These are phyloP conservation scores for Exophiala alcalophila DNA, from an alignment of 2,329 filamentous ascomycete species.

Conservation along the genomic window DNA sequence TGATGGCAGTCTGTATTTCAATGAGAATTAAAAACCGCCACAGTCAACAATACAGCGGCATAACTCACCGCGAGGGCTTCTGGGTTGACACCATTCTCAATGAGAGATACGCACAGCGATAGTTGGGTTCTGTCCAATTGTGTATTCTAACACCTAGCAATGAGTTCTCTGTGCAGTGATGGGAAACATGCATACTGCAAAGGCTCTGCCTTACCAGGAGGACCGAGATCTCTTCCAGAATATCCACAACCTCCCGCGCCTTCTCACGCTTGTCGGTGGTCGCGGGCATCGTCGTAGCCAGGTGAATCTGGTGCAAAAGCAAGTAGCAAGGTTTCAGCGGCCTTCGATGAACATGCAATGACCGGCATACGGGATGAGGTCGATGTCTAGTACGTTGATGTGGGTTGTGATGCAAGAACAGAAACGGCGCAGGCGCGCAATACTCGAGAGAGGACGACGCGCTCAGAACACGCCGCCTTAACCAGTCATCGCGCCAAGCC, in stretches of 20 bases:
- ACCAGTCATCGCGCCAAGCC: too few species aligned
- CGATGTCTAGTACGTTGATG: too few species aligned
- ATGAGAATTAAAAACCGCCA: constrained; percentile 12
- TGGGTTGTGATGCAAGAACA: too few species aligned
- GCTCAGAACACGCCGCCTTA: too few species aligned
- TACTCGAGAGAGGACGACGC: too few species aligned
- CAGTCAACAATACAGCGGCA: neutral
- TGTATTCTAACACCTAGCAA: too few species aligned
- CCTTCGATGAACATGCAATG: constrained; percentile 51
- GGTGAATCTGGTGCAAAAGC: too few species aligned
- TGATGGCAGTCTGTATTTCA: constrained; percentile 41
- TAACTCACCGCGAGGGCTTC: constrained; percentile 82
- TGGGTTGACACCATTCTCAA: constrained; percentile 95
- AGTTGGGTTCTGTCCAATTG: constrained; percentile 85
- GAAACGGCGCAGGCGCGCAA: too few species aligned
- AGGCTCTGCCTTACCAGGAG: constrained; percentile 39
- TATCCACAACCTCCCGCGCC: constrained; percentile 51
- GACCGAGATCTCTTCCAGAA: constrained; percentile 50
- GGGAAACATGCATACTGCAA: neutral
- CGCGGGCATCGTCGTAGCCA: constrained; percentile 4
- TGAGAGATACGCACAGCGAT: constrained; percentile 92
- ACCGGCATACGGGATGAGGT: too few species aligned
- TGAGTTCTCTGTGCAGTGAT: constrained; percentile 6
- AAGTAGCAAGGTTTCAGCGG: too few species aligned
- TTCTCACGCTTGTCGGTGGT: constrained; percentile 44